Conservation (phyloP, 805 yeast species). For the Ascoidea tarda region DNA sequence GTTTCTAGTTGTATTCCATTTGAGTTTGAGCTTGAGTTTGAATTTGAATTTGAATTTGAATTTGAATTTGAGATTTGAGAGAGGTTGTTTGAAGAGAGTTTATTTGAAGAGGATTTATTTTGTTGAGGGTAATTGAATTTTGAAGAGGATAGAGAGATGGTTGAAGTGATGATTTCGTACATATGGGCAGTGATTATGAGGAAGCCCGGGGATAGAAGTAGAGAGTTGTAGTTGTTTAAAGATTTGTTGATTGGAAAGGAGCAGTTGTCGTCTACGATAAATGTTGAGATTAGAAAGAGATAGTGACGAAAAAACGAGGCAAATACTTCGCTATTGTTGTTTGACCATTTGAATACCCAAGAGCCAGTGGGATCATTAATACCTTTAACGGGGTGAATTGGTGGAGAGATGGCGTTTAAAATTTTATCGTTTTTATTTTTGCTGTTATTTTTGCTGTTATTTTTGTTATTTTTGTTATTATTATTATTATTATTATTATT, state of each 20-base stretch:
- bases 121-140: not conserved
- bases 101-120: not conserved
- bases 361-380: conserved; percentile 42
- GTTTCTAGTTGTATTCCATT: not conserved
- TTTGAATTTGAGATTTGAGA: not conserved
- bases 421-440: not conserved
- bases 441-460: no score
- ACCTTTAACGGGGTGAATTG: conserved; percentile 24
- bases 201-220: conserved; percentile 29
- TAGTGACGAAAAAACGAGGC: conserved; percentile 50
- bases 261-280: not conserved
- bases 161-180: conserved; percentile 23
- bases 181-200: conserved; percentile 30
- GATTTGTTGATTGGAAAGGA: not conserved
- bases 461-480: no score
- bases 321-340: conserved; percentile 42
- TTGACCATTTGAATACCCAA: conserved; percentile 52
- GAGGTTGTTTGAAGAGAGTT: not conserved
- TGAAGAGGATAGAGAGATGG: conserved; percentile 2
- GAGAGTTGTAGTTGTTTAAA: conserved; percentile 1
- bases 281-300: conserved; percentile 12
- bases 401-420: conserved; percentile 25
- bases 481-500: no score
- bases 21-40: not conserved
- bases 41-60: not conserved